These are phyloP conservation scores for Omphalotus guepiniiformis DNA, from an alignment of 768 basidiomycete species.

Conservation along the genomic window DNA sequence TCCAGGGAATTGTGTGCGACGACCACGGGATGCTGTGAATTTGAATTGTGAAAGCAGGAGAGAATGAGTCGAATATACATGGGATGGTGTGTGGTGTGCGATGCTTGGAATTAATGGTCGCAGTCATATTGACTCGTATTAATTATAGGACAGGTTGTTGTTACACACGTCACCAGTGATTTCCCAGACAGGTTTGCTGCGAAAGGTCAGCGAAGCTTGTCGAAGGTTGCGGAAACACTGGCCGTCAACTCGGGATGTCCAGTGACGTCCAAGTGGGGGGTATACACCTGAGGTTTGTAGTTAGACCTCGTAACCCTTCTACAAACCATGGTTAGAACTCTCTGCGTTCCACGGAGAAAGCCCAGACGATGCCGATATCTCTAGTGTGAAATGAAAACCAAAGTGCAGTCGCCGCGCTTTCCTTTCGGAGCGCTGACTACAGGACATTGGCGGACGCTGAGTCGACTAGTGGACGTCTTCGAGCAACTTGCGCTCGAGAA, in stretches of 20 bases:
- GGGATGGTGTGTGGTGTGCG: no score
- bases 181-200: constrained; percentile 1
- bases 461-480: constrained; percentile 69
- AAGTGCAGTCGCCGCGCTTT: no score
- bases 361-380: constrained; percentile 1
- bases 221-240: no score
- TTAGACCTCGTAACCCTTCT: constrained; percentile 1
- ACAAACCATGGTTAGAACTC: constrained; percentile 4
- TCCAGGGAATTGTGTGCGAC: no score
- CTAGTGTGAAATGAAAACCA: no score
- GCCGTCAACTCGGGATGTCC: constrained; percentile 1
- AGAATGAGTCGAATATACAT: no score
- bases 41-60: no score
- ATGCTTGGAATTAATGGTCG: no score
- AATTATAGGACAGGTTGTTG: no score
- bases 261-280: neutral
- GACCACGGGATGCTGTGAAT: no score
- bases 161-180: neutral
- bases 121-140: no score
- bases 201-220: constrained; percentile 7
- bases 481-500: constrained; percentile 90
- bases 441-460: constrained; percentile 13
- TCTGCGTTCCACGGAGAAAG: neutral
- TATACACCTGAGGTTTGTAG: neutral
- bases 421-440: no score